A percentile compares a stretch with the other conserved stretches of the same genome.
Evolutionary conservation across 2,329 filamentous ascomycete genomes (phyloP).

Genomic region (Sclerotinia sclerotiorum): DNA sequence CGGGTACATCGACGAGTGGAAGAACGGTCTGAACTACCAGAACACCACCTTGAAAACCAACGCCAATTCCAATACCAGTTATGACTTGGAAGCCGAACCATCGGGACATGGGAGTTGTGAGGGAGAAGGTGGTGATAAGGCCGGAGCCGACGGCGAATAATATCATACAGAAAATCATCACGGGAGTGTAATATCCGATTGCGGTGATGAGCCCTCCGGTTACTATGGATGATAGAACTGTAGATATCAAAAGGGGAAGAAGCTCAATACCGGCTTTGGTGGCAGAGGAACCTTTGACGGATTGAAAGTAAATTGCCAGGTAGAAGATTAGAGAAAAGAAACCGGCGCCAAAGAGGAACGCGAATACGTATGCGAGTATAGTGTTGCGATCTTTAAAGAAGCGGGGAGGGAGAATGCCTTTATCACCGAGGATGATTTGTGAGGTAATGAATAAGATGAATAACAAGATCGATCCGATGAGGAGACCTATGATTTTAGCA

Average conservation of each 20-base stretch:
- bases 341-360: constrained; percentile 33
- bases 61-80: constrained; percentile 32
- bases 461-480: constrained; percentile 39
- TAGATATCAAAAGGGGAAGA: constrained; percentile 46
- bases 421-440: constrained; percentile 40
- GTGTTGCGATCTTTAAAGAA: constrained; percentile 39
- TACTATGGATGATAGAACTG: constrained; percentile 46
- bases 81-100: constrained; percentile 62
- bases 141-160: constrained; percentile 45
- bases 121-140: constrained; percentile 46
- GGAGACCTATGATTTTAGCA: constrained; percentile 41
- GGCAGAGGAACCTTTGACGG: constrained; percentile 42
- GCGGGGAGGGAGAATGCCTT: constrained; percentile 43
- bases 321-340: constrained; percentile 40
- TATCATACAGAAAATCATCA: constrained; percentile 44
- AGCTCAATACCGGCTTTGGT: constrained; percentile 47
- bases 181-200: constrained; percentile 49
- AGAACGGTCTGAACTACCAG: constrained; percentile 52
- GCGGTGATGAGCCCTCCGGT: constrained; percentile 43
- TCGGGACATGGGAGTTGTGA: constrained; percentile 45
- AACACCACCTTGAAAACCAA: constrained; percentile 34
- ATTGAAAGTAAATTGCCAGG: constrained; percentile 41
- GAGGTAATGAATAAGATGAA: constrained; percentile 39
- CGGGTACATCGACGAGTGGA: constrained; percentile 49
- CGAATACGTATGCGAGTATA: constrained; percentile 27